Evolutionary conservation across 2,329 filamentous ascomycete species (phyloP), one percentile per base, ranked within the genome.

Genomic region (Dothideomycetes sp.): DNA sequence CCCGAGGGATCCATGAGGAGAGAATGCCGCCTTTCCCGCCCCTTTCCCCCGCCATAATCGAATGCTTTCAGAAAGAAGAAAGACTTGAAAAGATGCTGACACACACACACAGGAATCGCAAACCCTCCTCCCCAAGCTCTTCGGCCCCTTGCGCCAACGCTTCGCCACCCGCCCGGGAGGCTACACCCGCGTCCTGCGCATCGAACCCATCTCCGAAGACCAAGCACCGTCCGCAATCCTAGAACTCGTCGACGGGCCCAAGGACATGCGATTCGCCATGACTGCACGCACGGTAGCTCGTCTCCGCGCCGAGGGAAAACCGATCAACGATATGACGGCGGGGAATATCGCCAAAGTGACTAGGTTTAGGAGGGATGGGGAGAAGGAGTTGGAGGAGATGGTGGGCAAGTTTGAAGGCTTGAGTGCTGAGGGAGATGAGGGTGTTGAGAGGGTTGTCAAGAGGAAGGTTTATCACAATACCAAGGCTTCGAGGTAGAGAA

Each of bases 221-320:
- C 86, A 95, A 66, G 89, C 84, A 7, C 76, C 80, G 48, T 88
- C 82, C 23, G 89, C 91, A 16, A 88, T 98, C 49, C 79, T 98
- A 33, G 87, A 96, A 65, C 76, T 98, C 22, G 88, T 98, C 47
- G 91, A 98, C 63, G 88, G 89, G 24, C 86, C 87, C 23, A 83
- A 81, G 60, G 91, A 98, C 64, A 84, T 94, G 69, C 83, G 88
- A 23, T 95, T 95, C 65, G 85, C 86, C 54, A 80, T 96, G 75
- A 94, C 88, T 3, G 91, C 91, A 18, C 83, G 82, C 52, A 80
- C 85, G 0, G 71, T 96, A 5, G 85, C 84, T 30, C 72, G 78
- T 19, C 58, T 70, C 44, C 65, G 70, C 2, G 52, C 55, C 11
- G 58, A 65, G 45, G 64, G 77, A 27, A 69, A 74, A 37, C 59